Conservation (phyloP, 1,139 yeast genomes). For the Chernovozyma aurita region DNA sequence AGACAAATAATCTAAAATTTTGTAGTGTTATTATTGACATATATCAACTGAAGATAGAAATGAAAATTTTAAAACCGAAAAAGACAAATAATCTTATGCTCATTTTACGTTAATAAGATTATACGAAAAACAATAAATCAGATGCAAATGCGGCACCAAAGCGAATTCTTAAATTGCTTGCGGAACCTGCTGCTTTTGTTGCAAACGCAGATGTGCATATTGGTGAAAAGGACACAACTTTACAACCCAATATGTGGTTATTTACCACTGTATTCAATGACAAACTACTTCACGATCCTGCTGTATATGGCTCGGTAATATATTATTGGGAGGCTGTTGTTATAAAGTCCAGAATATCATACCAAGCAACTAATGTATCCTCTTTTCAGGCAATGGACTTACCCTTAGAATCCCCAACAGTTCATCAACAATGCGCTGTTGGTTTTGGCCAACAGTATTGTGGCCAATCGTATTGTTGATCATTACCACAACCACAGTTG, state of each 20-base stretch:
- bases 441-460: slow-evolving; percentile 8
- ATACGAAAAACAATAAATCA: slow-evolving; percentile 1
- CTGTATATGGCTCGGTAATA: too few species aligned
- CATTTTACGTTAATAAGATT: neutral
- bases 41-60: neutral
- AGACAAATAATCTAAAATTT: neutral
- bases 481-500: slow-evolving; percentile 5
- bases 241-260: too few species aligned
- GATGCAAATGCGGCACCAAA: slow-evolving; percentile 3
- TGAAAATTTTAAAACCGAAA: neutral
- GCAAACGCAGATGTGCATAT: neutral
- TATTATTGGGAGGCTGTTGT: too few species aligned
- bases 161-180: neutral
- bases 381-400: too few species aligned
- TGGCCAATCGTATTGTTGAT: slow-evolving; percentile 6
- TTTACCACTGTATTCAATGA: too few species aligned
- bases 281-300: too few species aligned
- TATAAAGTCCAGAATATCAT: too few species aligned
- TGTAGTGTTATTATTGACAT: too few species aligned
- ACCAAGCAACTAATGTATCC: too few species aligned
- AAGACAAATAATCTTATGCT: neutral
- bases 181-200: neutral
- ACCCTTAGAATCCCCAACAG: too few species aligned
- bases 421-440: neutral
- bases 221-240: neutral